These are phyloP conservation scores for Solanum okadae DNA, from an alignment of 257 asterid genomes.

Conservation along the genomic window DNA sequence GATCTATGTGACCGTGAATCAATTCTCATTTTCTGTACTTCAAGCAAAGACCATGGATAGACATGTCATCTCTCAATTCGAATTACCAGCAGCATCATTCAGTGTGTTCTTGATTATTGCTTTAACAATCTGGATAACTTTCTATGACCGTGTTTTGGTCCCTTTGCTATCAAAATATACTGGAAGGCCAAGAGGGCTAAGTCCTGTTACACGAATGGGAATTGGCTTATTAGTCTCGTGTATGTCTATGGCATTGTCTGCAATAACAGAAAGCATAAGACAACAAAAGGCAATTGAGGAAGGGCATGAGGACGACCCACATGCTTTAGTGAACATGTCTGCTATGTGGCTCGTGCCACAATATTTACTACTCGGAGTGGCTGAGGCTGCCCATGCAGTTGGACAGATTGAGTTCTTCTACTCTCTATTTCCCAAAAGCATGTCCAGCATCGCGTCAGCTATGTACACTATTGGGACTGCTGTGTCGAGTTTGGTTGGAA, in stretches of 20 bases:
- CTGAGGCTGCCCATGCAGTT: constrained; percentile 4
- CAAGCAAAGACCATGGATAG: constrained; percentile 10
- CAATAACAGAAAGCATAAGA: constrained; percentile 9
- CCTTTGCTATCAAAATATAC: constrained; percentile 1
- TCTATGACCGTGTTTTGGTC: constrained; percentile 6
- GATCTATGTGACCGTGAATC: background rate
- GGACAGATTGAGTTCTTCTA: constrained; percentile 15
- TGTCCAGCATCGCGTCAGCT: constrained; percentile 17
- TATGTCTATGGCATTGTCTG: constrained; percentile 3
- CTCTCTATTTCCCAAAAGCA: constrained; percentile 6
- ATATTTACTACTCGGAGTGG: background rate
- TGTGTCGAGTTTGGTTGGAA: constrained; percentile 1
- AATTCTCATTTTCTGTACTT: background rate
- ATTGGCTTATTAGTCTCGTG: constrained; percentile 1
- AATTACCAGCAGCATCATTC: constrained; percentile 17
- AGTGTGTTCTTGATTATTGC: background rate
- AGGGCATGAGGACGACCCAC: constrained; percentile 3
- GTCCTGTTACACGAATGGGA: constrained; percentile 5
- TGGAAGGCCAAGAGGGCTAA: background rate
- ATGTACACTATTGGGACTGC: constrained; percentile 1
- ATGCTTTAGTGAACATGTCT: constrained; percentile 3
- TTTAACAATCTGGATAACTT: background rate
- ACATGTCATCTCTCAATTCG: background rate
- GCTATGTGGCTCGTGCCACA: constrained; percentile 19
- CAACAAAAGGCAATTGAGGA: background rate